phyloP scores from a whole-genome alignment of 2,329 filamentous ascomycete genomes.

The Exophiala spinifera region DNA sequence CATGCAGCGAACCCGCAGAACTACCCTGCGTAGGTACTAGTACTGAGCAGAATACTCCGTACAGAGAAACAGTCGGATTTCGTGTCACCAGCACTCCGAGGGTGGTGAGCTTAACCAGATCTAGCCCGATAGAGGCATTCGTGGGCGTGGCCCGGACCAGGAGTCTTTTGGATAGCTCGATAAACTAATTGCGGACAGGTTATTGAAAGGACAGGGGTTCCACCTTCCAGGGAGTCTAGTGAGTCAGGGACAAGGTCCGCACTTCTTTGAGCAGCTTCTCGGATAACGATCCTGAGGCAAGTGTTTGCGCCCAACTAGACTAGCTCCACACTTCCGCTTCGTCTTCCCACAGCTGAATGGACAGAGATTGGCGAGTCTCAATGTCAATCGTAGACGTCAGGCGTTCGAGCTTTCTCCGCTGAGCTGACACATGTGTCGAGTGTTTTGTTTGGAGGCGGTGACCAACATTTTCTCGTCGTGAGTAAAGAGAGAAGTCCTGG shows the following conservation, averaged over 20 bases:
- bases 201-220: no score
- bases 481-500: background rate
- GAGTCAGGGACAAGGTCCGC: background rate
- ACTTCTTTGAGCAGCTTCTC: background rate
- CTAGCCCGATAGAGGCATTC: background rate
- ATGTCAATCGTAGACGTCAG: background rate
- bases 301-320: no score
- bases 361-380: background rate
- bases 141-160: background rate
- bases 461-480: background rate
- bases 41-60: no score
- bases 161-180: background rate
- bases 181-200: background rate
- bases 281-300: background rate
- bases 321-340: no score
- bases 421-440: background rate
- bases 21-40: background rate
- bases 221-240: no score
- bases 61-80: no score
- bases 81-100: no score
- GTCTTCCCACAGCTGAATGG: background rate
- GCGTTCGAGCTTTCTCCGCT: background rate
- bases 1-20: no score
- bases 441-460: background rate
- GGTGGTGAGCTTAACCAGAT: background rate